Evolutionary conservation across 352 stramenopile genomes (phyloP), one percentile per base, ranked within the genome.

Genomic region (Saprolegnia parasitica): DNA sequence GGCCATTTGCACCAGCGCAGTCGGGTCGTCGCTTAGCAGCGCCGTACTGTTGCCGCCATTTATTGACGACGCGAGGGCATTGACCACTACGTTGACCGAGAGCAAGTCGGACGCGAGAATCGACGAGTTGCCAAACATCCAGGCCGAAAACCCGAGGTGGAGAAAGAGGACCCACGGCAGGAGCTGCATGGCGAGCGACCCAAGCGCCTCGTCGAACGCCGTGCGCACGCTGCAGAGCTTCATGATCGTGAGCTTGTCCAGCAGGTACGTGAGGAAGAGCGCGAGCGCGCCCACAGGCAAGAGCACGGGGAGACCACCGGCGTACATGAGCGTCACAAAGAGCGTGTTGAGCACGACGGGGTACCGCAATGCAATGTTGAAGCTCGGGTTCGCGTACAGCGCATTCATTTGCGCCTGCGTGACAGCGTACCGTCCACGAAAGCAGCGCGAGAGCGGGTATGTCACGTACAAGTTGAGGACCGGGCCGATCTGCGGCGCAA

Each of bases 261-360:
- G 77, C 82, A 82, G 91, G 60, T 81, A 94, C 9, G 83, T 93
- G 11, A 76, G 75, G 20, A 73, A 77, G 18, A 80, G 81, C 0
- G 86, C 82, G 24, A 91, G 29, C 3, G 84, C 72, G 3, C 82
- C 87, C 46, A 93, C 89, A 52, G 91, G 91, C 16, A 96, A 77
- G 64, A 96, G 55, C 1, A 94, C 71, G 0, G 87, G 87, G 16
- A 86, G 91, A 13, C 86, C 86, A 21, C 86, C 87, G 39, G 80
- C 88, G 65, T 95, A 96, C 18, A 89, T 68, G 64, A 94, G 81
- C 4, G 87, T 93, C 50, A 96, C 86, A 57, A 92, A 92, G 20
- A 95, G 72, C 35, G 82, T 91, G 64, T 93, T 96, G 42, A 95
- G 79, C 37, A 96, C 73, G 74, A 92, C 78, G 4, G 87, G 86